Base-by-base conservation (phyloP, 805 yeast species). In the Cyberlindnera suaveolens region DNA sequence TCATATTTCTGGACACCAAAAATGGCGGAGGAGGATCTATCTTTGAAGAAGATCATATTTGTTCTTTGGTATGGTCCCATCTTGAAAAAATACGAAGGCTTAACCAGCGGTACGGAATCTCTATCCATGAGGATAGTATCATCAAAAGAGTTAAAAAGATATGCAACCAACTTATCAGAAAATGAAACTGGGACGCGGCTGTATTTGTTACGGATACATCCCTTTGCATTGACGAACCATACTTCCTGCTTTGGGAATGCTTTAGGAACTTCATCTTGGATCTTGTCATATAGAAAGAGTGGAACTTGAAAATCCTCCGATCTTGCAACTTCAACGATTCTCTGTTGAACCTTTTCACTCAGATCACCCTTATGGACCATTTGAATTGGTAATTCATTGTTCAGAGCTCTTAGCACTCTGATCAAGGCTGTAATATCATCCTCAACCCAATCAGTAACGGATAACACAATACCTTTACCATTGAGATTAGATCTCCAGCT, bases 151-250 rank as follows among this genome's bases (percentile, higher is more conserved):
- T 72, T 79, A 58, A 81, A 81, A 29, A 78, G 47, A 20, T 74
- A 66, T 1, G 85, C 82, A 32, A 79, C 54, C 57, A 81, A 68
- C 57, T n/a, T n/a, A n/a, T n/a, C n/a, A n/a, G n/a, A n/a, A n/a
- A n/a, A n/a, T n/a, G n/a, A n/a, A n/a, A n/a, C n/a, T n/a, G n/a
- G n/a, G n/a, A n/a, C n/a, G n/a, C n/a, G 50, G 17, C 46, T 49
- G 38, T 51, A 56, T 19, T 57, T 57, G n/a, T 56, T 52, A 17
- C 49, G 50, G 35, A 67, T 50, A 15, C 62, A 48, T 16, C 46
- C 46, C 18, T 47, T 39, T 18, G 62, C 65, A 47, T 67, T 52
- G 23, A 68, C 67, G 52, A 68, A 69, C 70, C 73, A 65, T n/a
- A 57, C 39, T 26, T 68, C 72, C 45, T 67, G 70, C 33, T 42